Conservation (phyloP, 2,329 filamentous ascomycete genomes). For the Cercospora sp. region DNA sequence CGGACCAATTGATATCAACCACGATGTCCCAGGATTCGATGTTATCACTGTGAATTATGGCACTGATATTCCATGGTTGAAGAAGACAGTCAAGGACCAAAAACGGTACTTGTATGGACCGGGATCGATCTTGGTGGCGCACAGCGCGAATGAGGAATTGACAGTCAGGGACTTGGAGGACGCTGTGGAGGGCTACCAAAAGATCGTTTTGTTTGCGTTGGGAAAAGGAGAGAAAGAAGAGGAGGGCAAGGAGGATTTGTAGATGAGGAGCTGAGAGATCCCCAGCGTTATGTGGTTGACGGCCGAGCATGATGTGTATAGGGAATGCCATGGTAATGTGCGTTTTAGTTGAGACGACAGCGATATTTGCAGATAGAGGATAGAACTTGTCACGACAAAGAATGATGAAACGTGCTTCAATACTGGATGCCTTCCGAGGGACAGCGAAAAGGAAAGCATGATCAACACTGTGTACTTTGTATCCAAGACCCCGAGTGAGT, state of each 20-base stretch:
- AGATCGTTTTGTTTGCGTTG: constrained; percentile 9
- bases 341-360: background rate
- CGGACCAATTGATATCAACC: constrained; percentile 73
- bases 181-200: constrained; percentile 59
- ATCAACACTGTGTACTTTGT: too few relatives aligned
- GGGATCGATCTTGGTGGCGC: constrained; percentile 78
- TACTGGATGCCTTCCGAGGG: background rate
- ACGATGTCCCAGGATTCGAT: constrained; percentile 83
- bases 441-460: too few relatives aligned
- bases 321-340: background rate
- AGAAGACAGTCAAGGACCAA: constrained; percentile 57
- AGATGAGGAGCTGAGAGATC: background rate
- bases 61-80: constrained; percentile 81
- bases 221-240: background rate
- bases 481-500: too few relatives aligned
- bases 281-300: background rate
- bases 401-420: background rate
- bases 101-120: constrained; percentile 64
- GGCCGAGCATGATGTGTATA: background rate
- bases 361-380: background rate
- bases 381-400: background rate
- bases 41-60: constrained; percentile 85
- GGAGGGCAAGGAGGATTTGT: background rate
- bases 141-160: constrained; percentile 78
- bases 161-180: constrained; percentile 72